Evolutionary conservation across 2,329 filamentous ascomycete species (phyloP), one percentile per base, ranked within the genome.

Genomic region (Aspergillus ochraceus): DNA sequence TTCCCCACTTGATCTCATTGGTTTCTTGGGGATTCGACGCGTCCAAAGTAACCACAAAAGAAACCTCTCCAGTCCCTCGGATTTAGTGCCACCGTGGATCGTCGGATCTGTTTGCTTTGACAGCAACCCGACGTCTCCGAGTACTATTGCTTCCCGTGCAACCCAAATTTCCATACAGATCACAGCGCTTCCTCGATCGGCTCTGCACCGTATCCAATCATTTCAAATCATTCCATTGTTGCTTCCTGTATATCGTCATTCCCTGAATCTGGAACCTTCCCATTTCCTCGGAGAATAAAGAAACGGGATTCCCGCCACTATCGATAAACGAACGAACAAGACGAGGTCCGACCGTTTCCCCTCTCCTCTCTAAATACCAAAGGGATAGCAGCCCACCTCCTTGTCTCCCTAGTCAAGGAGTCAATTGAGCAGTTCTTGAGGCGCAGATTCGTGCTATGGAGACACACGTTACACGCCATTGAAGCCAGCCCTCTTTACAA

Each of bases 401-500:
- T 64, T 59, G 51, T 52, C 52, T 63, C 61, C 61, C 61, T 63
- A 61, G 60, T 56, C 22, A 56, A 65, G 52, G 54, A 54, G 54
- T 22, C 49, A 57, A 57, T 46, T 58, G 52, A 64, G 49, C 54
- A 46, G 59, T 63, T 61, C 59, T 61, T 60, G 58, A 67, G 55
- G 61, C 63, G 62, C 60, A 62, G 50, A 19, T 64, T 61, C 30
- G 64, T 64, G 62, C 56, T 63, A 64, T 63, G 61, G 54, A 49
- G 52, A 52, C 60, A 59, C 53, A 61, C 58, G 66, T 67, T 66
- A 66, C 64, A 65, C 63, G 53, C 63, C 60, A 58, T 53, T 66
- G 60, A 66, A 61, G 60, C 64, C 60, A 66, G 64, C 62, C 65
- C 63, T 66, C 65, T 58, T 61, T 63, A 59, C 59, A 53, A 62